Conservation (phyloP, 2,329 filamentous ascomycete genomes). For the Diplocarpon mali region DNA sequence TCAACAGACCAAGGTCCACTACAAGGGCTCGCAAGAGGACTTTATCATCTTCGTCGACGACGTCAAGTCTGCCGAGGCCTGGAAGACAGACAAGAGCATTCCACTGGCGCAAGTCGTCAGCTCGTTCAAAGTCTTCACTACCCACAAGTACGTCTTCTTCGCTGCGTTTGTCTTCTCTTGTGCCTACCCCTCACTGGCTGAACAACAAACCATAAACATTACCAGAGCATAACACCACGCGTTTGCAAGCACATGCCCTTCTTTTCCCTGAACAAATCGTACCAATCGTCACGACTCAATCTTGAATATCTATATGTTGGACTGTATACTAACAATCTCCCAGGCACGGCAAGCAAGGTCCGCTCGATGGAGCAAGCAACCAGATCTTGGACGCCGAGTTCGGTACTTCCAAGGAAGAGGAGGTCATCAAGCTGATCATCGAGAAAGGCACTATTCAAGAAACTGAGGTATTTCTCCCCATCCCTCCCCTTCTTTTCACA, state of each 20-base stretch:
- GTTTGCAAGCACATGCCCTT: constrained; percentile 4
- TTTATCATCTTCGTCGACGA: constrained; percentile 57
- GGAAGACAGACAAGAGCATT: constrained; percentile 68
- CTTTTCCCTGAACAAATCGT: not conserved
- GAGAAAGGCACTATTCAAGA: constrained; percentile 62
- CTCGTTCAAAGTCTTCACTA: constrained; percentile 80
- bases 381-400: constrained; percentile 74
- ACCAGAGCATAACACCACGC: not conserved
- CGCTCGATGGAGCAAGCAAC: constrained; percentile 66
- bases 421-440: constrained; percentile 72
- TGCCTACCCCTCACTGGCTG: constrained; percentile 5
- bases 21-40: constrained; percentile 56
- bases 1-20: constrained; percentile 52
- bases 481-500: not conserved
- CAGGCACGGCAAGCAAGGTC: constrained; percentile 79
- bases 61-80: constrained; percentile 58
- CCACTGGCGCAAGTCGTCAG: constrained; percentile 78
- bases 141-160: constrained; percentile 61
- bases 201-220: not conserved
- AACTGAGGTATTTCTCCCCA: constrained; percentile 35
- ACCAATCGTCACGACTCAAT: not conserved
- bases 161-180: not conserved
- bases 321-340: not conserved
- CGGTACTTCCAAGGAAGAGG: constrained; percentile 67
- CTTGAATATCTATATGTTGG: not conserved